Evolutionary conservation across 192 early-diverging fungal genomes (phyloP).

Genomic region (Cetraspora pellucida): DNA sequence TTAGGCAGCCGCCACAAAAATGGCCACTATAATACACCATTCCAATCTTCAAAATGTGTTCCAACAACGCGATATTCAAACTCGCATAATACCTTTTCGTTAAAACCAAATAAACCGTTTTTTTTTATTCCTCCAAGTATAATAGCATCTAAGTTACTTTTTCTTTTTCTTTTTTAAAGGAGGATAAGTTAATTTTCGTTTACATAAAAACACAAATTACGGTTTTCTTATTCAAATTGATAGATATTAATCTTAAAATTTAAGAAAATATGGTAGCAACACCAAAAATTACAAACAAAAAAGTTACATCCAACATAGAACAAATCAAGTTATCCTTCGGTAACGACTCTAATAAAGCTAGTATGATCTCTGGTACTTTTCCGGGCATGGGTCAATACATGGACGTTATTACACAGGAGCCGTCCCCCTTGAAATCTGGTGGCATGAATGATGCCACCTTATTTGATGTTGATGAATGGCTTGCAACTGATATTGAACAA

Average conservation of each 20-base stretch:
- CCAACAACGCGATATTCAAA: neutral
- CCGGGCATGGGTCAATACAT: too few relatives aligned
- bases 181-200: neutral
- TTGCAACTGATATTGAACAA: neutral
- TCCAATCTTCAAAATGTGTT: neutral
- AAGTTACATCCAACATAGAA: neutral
- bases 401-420: neutral
- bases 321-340: neutral
- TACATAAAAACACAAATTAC: neutral
- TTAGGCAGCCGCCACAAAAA: slow-evolving; percentile 2
- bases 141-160: neutral
- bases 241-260: neutral
- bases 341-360: neutral
- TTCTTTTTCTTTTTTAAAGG: neutral
- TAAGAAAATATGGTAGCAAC: neutral
- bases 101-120: neutral
- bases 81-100: slow-evolving; percentile 29
- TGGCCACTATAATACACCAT: neutral
- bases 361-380: neutral
- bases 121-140: slow-evolving; percentile 5
- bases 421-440: neutral
- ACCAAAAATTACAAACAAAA: neutral
- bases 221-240: neutral
- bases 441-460: neutral
- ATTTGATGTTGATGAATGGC: neutral